Conservation (phyloP, 179 eudicot genomes). For the Nepenthes alata region DNA sequence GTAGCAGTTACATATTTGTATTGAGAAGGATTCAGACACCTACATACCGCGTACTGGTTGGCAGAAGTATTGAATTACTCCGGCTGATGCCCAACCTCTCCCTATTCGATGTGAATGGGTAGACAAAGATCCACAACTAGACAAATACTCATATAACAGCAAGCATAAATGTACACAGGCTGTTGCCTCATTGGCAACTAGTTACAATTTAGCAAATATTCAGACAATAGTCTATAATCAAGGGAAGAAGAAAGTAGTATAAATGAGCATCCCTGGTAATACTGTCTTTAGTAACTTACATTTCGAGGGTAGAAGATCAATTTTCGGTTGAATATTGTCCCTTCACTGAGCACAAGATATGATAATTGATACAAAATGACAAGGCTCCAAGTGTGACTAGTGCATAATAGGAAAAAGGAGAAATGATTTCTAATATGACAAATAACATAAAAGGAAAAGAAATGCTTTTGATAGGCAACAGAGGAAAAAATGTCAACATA, state of each 20-base stretch:
- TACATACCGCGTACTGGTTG: conserved; percentile 76
- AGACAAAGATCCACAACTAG: conserved; percentile 45
- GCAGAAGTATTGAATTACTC: conserved; percentile 57
- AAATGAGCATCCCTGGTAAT: background rate
- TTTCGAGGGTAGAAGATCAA: background rate
- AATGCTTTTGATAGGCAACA: background rate
- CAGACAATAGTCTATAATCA: conserved; percentile 1
- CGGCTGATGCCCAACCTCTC: conserved; percentile 78
- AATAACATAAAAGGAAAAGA: no score
- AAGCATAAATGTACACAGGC: conserved; percentile 4
- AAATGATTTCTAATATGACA: no score
- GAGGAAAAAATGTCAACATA: background rate
- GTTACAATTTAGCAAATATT: background rate
- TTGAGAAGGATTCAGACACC: conserved; percentile 60
- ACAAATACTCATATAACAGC: conserved; percentile 25
- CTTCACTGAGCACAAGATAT: no score
- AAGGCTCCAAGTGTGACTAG: no score
- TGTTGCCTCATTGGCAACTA: conserved; percentile 2
- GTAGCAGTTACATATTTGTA: conserved; percentile 25
- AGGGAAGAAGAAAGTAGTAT: background rate
- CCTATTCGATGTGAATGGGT: conserved; percentile 77
- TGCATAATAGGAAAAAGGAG: no score
- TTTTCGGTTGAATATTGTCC: background rate
- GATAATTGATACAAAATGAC: no score
- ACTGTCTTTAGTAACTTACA: background rate